phyloP scores from a whole-genome alignment of 805 yeast genomes.

The Yamadazyma takamatsuzukensis region DNA sequence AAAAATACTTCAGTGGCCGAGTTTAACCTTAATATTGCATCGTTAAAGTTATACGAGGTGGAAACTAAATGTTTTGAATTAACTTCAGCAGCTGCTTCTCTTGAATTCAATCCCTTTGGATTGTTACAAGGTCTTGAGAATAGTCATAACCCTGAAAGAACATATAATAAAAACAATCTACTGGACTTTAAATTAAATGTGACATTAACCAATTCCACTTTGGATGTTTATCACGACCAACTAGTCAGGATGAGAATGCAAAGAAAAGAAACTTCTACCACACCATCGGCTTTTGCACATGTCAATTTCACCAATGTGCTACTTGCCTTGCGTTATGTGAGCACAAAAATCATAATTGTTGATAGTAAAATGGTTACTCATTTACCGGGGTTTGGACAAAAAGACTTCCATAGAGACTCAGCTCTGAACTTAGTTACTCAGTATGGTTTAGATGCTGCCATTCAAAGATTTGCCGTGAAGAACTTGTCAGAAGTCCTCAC shows the following conservation, averaged over 20 bases:
- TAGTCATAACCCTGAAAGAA: conserved; percentile 5
- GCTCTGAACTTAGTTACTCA: conserved; percentile 23
- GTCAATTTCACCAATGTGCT: conserved; percentile 15
- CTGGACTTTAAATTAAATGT: conserved; percentile 13
- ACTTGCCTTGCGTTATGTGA: conserved; percentile 7
- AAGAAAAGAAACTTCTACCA: conserved; percentile 5
- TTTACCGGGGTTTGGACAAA: conserved; percentile 22
- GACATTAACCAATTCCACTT: conserved; percentile 30
- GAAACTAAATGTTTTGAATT: conserved; percentile 29
- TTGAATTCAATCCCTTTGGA: conserved; percentile 21
- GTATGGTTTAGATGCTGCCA: conserved; percentile 19
- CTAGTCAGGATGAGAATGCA: conserved; percentile 15
- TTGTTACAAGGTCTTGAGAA: conserved; percentile 17
- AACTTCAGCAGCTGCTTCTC: conserved; percentile 29
- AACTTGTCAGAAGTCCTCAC: conserved; percentile 7
- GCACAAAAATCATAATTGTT: conserved; percentile 25
- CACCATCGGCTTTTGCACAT: conserved; percentile 3
- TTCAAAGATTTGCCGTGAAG: conserved; percentile 24
- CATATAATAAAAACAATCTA: not conserved
- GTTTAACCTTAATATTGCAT: conserved; percentile 23
- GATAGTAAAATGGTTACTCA: conserved; percentile 28
- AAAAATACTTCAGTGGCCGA: conserved; percentile 6
- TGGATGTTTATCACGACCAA: conserved; percentile 39
- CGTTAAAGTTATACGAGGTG: conserved; percentile 24
- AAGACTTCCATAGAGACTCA: conserved; percentile 22